Evolutionary conservation across 2,329 filamentous ascomycete genomes (phyloP).

Genomic region (Fusarium sulawesiense): DNA sequence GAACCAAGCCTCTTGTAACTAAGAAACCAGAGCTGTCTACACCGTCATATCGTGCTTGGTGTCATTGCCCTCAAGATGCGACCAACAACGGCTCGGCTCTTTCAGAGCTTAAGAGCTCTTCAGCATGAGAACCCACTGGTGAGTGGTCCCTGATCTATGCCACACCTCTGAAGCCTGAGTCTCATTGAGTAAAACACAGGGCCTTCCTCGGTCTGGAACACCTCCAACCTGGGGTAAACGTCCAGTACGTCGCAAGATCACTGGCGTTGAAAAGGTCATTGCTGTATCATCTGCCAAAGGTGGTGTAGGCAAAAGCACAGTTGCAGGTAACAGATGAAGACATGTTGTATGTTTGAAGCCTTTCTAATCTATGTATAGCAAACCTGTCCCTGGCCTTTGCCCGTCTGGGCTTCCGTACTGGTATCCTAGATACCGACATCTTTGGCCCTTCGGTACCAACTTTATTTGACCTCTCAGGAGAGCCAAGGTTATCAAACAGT

Average conservation of each 20-base stretch:
- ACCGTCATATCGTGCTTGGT: background rate
- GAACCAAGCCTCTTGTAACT: background rate
- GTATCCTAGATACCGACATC: conserved; percentile 95
- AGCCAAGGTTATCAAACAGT: conserved; percentile 81
- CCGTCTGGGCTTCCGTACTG: conserved; percentile 80
- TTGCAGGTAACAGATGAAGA: conserved; percentile 70
- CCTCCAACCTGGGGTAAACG: conserved; percentile 72
- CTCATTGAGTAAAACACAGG: conserved; percentile 61
- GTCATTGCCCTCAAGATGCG: conserved; percentile 50
- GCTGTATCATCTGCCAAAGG: conserved; percentile 98
- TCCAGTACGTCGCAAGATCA: conserved; percentile 83
- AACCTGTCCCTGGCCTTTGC: conserved; percentile 92
- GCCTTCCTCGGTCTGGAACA: conserved; percentile 80
- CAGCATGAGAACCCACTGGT: conserved; percentile 91
- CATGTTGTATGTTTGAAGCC: background rate
- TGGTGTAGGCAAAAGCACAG: conserved; percentile 96
- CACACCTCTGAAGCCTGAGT: background rate
- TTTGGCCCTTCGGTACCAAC: conserved; percentile 97
- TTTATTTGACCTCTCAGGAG: conserved; percentile 82
- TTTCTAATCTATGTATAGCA: conserved; percentile 53
- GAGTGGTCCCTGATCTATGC: background rate
- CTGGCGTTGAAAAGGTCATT: conserved; percentile 88
- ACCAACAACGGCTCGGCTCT: conserved; percentile 51
- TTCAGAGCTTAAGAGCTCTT: conserved; percentile 48
- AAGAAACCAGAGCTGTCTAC: too few species aligned